Base-by-base conservation (phyloP, 768 basidiomycete genomes). In the Tricholoma hemisulphureum region DNA sequence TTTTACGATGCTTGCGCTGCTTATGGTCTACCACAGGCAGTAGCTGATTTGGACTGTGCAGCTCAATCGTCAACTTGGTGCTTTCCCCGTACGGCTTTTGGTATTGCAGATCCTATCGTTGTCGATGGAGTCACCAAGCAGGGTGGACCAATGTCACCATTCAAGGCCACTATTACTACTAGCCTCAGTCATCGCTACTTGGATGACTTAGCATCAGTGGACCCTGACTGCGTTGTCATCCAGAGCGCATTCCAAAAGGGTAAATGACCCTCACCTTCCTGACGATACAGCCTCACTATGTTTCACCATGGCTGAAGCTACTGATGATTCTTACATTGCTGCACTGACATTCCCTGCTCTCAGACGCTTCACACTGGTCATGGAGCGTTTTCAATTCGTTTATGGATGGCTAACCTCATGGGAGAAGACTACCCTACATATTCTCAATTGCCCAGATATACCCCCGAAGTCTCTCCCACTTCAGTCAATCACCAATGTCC, bases 291-390 rank as follows among this genome's bases (percentile, higher is more conserved):
- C 21, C 35, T 26, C 32, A 35, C 34, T 34, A 39, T n/a, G 52
- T 35, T 53, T 34, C 11, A 51, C 62, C 4, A 67, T 69, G 63
- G 63, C 65, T 21, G 65, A 69, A 54, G 68, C 68, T 13, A 67
- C 63, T 4, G 65, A 69, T 56, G 65, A 69, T 29, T 60, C 62
- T 0, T 63, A 58, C n/a, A 52, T 68, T n/a, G n/a, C n/a, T n/a
- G n/a, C n/a, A n/a, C n/a, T n/a, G n/a, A n/a, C n/a, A n/a, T n/a
- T n/a, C n/a, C n/a, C n/a, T n/a, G n/a, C n/a, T n/a, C n/a, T n/a
- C n/a, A n/a, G n/a, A n/a, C n/a, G n/a, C 14, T 53, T 37, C 37
- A 56, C 61, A 4, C 53, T 63, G 2, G 43, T 18, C 2, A 66
- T 64, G 58, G 66, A 67, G 41, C 53, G 53, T 13, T 61, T 63